These are phyloP conservation scores for Macrolepiota dolichaula DNA, from an alignment of 768 basidiomycete genomes.

Conservation along the genomic window DNA sequence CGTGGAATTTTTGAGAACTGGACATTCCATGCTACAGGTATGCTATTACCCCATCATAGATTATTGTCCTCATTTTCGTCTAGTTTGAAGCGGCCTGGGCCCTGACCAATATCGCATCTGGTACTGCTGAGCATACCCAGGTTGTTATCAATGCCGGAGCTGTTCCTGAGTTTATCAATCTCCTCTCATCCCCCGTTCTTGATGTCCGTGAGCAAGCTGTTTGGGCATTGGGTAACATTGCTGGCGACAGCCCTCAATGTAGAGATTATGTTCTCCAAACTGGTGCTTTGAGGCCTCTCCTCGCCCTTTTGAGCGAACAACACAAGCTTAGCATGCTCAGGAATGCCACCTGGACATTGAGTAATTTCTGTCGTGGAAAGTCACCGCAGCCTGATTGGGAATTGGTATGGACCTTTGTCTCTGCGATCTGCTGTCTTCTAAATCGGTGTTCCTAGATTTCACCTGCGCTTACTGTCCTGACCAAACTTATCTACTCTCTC, in stretches of 20 bases:
- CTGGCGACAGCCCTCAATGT: slow-evolving; percentile 97
- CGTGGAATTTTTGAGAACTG: slow-evolving; percentile 85
- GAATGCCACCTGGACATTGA: slow-evolving; percentile 98
- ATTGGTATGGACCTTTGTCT: slow-evolving; percentile 52
- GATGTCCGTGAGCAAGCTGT: slow-evolving; percentile 99
- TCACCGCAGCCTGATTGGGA: slow-evolving; percentile 98
- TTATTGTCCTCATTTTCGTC: slow-evolving; percentile 8
- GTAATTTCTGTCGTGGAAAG: slow-evolving; percentile 99
- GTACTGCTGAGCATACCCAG: slow-evolving; percentile 97
- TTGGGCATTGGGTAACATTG: slow-evolving; percentile 99
- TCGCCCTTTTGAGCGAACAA: slow-evolving; percentile 88
- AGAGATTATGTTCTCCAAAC: slow-evolving; percentile 94
- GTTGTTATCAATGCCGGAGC: slow-evolving; percentile 94
- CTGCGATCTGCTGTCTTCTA: slow-evolving; percentile 11
- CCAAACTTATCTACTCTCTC: slow-evolving; percentile 97
- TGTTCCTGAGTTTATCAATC: slow-evolving; percentile 95
- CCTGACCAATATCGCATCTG: slow-evolving; percentile 95
- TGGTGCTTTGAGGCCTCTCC: slow-evolving; percentile 89
- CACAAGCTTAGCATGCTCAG: slow-evolving; percentile 98
- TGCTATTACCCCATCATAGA: slow-evolving; percentile 16
- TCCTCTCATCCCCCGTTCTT: slow-evolving; percentile 88
- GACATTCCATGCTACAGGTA: slow-evolving; percentile 84
- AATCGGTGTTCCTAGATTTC: slow-evolving; percentile 70
- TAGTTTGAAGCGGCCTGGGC: slow-evolving; percentile 99
- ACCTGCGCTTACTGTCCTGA: slow-evolving; percentile 93